phyloP scores from a whole-genome alignment of 371 early-diverging fungal genomes.

The Lichtheimia ornata region DNA sequence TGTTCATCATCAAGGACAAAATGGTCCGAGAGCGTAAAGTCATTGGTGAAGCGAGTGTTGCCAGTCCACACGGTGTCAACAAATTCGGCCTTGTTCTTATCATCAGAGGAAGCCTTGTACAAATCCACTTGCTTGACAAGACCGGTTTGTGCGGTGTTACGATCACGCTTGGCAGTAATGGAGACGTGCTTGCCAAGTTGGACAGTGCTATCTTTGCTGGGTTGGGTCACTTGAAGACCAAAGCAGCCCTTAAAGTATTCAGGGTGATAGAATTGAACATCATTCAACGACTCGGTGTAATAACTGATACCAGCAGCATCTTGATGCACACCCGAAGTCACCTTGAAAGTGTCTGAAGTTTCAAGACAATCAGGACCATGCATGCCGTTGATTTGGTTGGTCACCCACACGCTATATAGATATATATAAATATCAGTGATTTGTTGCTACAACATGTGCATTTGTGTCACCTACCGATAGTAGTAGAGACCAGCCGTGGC shows the following conservation, averaged over 20 bases:
- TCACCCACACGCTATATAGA: conserved; percentile 43
- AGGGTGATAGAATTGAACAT: conserved; percentile 28
- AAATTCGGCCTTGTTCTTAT: conserved; percentile 12
- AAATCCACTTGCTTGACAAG: conserved; percentile 37
- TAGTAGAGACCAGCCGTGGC: conserved; percentile 47
- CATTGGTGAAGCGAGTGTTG: conserved; percentile 25
- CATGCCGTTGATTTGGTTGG: conserved; percentile 41
- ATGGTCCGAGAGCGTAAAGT: conserved; percentile 46
- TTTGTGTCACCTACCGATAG: conserved; percentile 37
- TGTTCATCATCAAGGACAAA: conserved; percentile 23
- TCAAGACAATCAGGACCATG: conserved; percentile 53
- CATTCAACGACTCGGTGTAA: conserved; percentile 39
- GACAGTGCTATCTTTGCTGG: conserved; percentile 24
- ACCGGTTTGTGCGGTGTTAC: conserved; percentile 34
- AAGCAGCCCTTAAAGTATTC: conserved; percentile 44
- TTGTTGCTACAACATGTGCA: not conserved
- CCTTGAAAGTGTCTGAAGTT: conserved; percentile 63
- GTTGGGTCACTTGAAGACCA: conserved; percentile 38
- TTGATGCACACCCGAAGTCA: conserved; percentile 55
- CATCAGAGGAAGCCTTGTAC: conserved; percentile 33
- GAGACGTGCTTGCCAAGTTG: conserved; percentile 31
- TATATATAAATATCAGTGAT: not conserved
- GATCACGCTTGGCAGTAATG: conserved; percentile 34
- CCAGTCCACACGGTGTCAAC: conserved; percentile 36
- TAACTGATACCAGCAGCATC: conserved; percentile 57